Conservation (phyloP, 2,329 filamentous ascomycete genomes). For the Exophiala bonariae region DNA sequence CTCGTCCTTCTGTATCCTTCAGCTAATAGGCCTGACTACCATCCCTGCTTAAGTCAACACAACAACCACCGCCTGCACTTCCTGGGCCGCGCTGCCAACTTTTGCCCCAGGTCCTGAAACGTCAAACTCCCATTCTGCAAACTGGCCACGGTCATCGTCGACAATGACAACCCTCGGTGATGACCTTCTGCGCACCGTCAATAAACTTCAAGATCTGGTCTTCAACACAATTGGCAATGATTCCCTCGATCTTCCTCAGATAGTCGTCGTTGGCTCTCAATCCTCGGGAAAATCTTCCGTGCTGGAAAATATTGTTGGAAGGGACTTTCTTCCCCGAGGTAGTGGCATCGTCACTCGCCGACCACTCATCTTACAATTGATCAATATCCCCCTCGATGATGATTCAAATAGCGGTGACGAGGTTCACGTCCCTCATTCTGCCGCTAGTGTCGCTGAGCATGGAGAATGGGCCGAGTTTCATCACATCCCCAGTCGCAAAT, state of each 20-base stretch:
- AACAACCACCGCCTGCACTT: neutral
- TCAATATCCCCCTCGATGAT: slow-evolving; percentile 74
- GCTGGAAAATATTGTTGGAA: slow-evolving; percentile 96
- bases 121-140: slow-evolving; percentile 3
- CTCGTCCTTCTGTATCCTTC: too few species aligned
- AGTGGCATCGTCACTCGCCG: slow-evolving; percentile 94
- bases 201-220: slow-evolving; percentile 96
- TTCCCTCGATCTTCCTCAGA: slow-evolving; percentile 94
- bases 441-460: slow-evolving; percentile 68
- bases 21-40: too few species aligned
- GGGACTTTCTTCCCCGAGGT: slow-evolving; percentile 93
- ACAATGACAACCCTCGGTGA: slow-evolving; percentile 91
- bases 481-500: slow-evolving; percentile 84
- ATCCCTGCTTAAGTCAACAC: neutral
- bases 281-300: slow-evolving; percentile 98
- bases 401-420: slow-evolving; percentile 65
- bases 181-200: slow-evolving; percentile 91
- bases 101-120: slow-evolving; percentile 9
- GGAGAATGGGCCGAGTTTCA: slow-evolving; percentile 93
- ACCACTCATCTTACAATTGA: slow-evolving; percentile 93
- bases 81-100: slow-evolving; percentile 12
- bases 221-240: slow-evolving; percentile 99
- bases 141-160: slow-evolving; percentile 16
- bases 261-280: slow-evolving; percentile 98
- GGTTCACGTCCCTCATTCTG: slow-evolving; percentile 70